These are phyloP conservation scores for Aspergillus sp. DNA, from an alignment of 2,329 filamentous ascomycete genomes.

Conservation along the genomic window DNA sequence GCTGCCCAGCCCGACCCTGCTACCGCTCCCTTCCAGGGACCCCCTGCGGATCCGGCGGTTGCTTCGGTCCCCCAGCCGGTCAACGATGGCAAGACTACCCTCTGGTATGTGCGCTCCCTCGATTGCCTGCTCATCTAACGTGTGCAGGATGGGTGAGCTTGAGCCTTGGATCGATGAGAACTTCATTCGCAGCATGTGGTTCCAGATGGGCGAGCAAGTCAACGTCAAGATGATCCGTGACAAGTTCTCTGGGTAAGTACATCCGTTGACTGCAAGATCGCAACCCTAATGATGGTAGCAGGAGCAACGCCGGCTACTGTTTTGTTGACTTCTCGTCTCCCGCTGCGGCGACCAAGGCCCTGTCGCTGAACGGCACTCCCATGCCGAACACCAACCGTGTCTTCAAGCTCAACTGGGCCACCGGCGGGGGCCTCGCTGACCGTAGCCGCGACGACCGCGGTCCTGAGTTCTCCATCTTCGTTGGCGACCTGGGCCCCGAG, in stretches of 20 bases:
- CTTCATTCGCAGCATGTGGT: conserved; percentile 93
- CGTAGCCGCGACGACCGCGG: conserved; percentile 79
- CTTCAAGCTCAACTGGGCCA: conserved; percentile 99
- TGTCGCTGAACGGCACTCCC: conserved; percentile 75
- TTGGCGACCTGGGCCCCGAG: conserved; percentile 93
- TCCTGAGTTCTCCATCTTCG: conserved; percentile 94
- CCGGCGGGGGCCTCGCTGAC: conserved; percentile 88
- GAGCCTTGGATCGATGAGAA: conserved; percentile 99
- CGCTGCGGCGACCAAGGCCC: conserved; percentile 80
- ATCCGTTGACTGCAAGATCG: conserved; percentile 7
- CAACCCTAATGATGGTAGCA: conserved; percentile 37
- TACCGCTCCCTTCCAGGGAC: conserved; percentile 42
- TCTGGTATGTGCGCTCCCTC: conserved; percentile 36
- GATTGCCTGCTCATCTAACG: conserved; percentile 1
- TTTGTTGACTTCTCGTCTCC: conserved; percentile 86
- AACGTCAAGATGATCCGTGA: conserved; percentile 99
- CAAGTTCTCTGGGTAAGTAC: conserved; percentile 85
- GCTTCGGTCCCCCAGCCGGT: conserved; percentile 41
- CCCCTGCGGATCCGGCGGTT: conserved; percentile 34
- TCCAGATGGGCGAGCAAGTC: conserved; percentile 83
- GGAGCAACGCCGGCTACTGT: conserved; percentile 93
- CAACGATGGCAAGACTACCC: conserved; percentile 47
- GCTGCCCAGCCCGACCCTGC: conserved; percentile 50
- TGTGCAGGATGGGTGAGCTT: conserved; percentile 91
- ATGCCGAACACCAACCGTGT: conserved; percentile 91